A percentile compares a stretch with the other conserved stretches of the same genome.
Conservation (phyloP, 2,329 filamentous ascomycete genomes). For the Pseudogymnoascus sp. region DNA sequence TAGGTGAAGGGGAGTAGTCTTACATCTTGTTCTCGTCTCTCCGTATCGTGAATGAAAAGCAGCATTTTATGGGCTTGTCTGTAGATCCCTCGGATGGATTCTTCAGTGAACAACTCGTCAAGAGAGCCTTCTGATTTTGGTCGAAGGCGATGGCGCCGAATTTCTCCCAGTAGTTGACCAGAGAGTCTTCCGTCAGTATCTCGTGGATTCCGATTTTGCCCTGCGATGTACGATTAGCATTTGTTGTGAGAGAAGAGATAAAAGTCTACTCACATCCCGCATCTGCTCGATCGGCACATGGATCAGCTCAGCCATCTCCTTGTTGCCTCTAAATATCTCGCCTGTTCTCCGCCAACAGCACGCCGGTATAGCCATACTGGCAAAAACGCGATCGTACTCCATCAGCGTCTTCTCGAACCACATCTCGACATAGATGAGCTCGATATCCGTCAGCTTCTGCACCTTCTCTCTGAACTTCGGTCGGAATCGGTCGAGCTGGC, state of each 20-base stretch:
- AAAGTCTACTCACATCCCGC: slow-evolving; percentile 63
- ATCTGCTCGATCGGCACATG: slow-evolving; percentile 84
- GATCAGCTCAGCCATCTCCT: slow-evolving; percentile 96
- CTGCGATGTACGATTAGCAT: slow-evolving; percentile 37
- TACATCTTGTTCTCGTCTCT: slow-evolving; percentile 95
- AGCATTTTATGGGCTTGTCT: slow-evolving; percentile 75
- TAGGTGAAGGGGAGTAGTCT: slow-evolving; percentile 32
- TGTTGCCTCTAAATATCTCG: slow-evolving; percentile 95
- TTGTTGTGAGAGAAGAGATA: slow-evolving; percentile 5
- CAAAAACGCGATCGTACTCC: slow-evolving; percentile 98
- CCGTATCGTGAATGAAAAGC: slow-evolving; percentile 94
- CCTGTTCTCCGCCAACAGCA: slow-evolving; percentile 96
- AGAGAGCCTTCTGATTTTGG: slow-evolving; percentile 81
- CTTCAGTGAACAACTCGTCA: slow-evolving; percentile 89
- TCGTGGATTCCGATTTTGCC: slow-evolving; percentile 93
- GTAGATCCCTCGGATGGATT: slow-evolving; percentile 64
- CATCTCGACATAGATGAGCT: slow-evolving; percentile 94
- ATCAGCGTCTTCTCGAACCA: slow-evolving; percentile 96
- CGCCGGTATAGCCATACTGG: slow-evolving; percentile 95
- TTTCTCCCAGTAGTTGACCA: slow-evolving; percentile 98
- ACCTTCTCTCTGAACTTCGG: slow-evolving; percentile 96
- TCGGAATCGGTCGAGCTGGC: slow-evolving; percentile 85
- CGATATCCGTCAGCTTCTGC: slow-evolving; percentile 83
- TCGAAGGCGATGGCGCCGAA: slow-evolving; percentile 98
- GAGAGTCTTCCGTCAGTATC: slow-evolving; percentile 87